Evolutionary conservation across 2,329 filamentous ascomycete genomes (phyloP), one percentile per base, ranked within the genome.

Genomic region (Myotisia sp.): DNA sequence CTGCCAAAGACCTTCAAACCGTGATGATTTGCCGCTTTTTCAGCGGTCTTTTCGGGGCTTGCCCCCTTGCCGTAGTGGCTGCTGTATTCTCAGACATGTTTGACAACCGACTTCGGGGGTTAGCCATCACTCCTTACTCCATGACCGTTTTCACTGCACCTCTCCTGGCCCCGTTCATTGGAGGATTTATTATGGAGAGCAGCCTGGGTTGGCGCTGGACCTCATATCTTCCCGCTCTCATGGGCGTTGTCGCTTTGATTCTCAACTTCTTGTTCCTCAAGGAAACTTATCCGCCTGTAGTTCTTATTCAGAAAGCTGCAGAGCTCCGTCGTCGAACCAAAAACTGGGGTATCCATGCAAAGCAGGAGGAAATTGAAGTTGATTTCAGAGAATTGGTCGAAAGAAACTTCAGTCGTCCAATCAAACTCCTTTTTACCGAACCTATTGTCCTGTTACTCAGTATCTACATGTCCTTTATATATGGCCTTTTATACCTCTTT

Each of bases 291-390:
- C 64, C 70, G 1, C 71, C 71, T 0, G 59, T 72, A 1, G 65
- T 75, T 9, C 57, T 75, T 3, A 64, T 74, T 23, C 51, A 56
- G 10, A 75, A 75, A 45, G 69, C 70, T 3, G 51, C 60, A 3
- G 67, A 71, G 39, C 49, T 74, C 2, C 56, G 69, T 20, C 59
- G 70, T 21, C 51, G 65, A 17, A 74, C 69, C 1, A 64, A 63
- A 48, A 74, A 74, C 41, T 74, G 69, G 68, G 69, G 69, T 7
- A 72, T 74, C 33, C 70, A 74, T 44, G 70, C 70, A n/a, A 69
- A 68, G 45, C 58, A 63, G 37, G 67, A 70, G 41, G 65, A 69
- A 51, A 65, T 68, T 28, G 65, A 69, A 48, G 57, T 69, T 30
- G 64, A 68, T 44, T 57, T 69, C 39, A 48, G 50, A 8, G 64